Evolutionary conservation across 2,329 filamentous ascomycete species (phyloP).

Genomic region (Chrysoporthe puriensis): DNA sequence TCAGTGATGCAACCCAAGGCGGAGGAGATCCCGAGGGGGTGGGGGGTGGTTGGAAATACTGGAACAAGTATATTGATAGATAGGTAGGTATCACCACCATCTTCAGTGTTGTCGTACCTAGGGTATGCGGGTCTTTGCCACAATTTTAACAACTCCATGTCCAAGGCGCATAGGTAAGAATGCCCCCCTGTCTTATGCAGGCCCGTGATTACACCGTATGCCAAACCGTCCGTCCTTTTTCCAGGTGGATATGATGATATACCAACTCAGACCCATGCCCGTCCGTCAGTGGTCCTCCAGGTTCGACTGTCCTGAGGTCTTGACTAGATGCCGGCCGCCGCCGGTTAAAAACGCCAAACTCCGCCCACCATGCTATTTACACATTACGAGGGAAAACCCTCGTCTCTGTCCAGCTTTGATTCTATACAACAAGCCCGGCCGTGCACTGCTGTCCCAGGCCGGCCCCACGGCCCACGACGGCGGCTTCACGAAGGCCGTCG

Average conservation of each 20-base stretch:
- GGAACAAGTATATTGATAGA: background rate
- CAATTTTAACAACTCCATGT: background rate
- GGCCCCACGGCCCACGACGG: too few relatives aligned
- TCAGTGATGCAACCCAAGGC: too few relatives aligned
- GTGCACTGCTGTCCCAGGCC: background rate
- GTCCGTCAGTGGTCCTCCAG: background rate
- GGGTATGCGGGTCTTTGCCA: background rate
- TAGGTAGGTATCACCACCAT: background rate
- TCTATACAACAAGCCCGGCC: too few relatives aligned
- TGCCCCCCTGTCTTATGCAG: constrained; percentile 5
- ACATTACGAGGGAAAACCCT: background rate
- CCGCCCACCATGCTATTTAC: constrained; percentile 15
- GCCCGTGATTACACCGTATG: constrained; percentile 12
- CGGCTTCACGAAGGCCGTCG: constrained; percentile 44
- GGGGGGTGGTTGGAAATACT: too few relatives aligned
- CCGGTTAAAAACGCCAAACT: constrained; percentile 17
- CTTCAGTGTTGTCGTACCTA: background rate
- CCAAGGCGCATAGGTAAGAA: background rate
- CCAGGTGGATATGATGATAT: background rate
- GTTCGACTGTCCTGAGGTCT: background rate
- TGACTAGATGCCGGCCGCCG: background rate
- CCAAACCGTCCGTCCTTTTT: background rate
- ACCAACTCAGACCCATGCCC: constrained; percentile 1
- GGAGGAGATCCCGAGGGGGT: too few relatives aligned
- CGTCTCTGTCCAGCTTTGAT: too few relatives aligned